Evolutionary conservation across 345 rosid species (phyloP), one percentile per base, ranked within the genome.

Genomic region (Ricinus communis): DNA sequence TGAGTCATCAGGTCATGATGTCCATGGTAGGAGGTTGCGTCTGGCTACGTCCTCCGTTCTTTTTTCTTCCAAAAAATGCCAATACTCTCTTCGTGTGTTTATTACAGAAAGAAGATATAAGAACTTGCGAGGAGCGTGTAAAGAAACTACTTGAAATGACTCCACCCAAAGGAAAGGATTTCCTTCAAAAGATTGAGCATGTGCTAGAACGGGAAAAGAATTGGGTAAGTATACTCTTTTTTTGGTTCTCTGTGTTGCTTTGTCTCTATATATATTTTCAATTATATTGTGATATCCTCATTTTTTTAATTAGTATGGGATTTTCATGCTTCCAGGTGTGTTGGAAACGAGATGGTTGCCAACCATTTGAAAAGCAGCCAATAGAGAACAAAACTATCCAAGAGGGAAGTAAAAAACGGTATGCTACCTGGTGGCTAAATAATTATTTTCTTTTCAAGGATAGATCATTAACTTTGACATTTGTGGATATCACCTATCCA

Each of bases 281-380:
- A 24, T 24, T 21, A 22, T 40, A 63, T 57, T 62, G 9, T 72
- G 43, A 54, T 62, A 58, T 60, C 57, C 38, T 69, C 8, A 10
- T 69, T 51, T n/a, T 41, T 62, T 60, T 49, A 55, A 45, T 74
- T 49, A 69, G 18, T 58, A 55, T 53, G 38, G 68, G 47, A 73
- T 67, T 30, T 69, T 22, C 71, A 2, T 69, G 41, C 51, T 74
- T 47, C 59, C 76, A 95, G 99, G 90, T 90, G 25, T 95, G 98
- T 98, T 95, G 99, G 98, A 95, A 95, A 81, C 94, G 98, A 56
- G 98, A 95, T 83, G 98, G 98, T 50, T 95, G 99, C 74, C 97
- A 81, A 33, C 91, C 99, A 61, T 90, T 92, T 88, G 99, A 92
- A 78, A 95, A 90, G 77, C 99, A 89, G 74, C 94, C 85, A 13